phyloP scores from a whole-genome alignment of 768 basidiomycete genomes.

The Xanthoconium purpureum region DNA sequence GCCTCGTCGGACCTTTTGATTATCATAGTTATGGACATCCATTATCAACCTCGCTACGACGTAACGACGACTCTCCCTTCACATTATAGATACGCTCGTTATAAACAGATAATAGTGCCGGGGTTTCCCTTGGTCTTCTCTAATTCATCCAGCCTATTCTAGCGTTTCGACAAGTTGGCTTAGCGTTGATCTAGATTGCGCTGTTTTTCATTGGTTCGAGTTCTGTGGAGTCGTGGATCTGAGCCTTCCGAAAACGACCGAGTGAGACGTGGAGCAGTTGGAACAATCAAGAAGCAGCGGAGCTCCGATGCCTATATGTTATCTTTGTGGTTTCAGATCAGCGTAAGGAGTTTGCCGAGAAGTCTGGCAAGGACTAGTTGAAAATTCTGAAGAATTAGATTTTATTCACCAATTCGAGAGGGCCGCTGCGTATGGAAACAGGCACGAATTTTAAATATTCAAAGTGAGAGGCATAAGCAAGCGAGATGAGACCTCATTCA shows the following conservation, averaged over 20 bases:
- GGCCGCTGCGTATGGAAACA: background rate
- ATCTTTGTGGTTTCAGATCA: background rate
- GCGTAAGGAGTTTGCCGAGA: background rate
- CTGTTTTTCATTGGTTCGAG: background rate
- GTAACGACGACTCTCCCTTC: slow-evolving; percentile 21
- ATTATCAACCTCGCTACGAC: slow-evolving; percentile 5
- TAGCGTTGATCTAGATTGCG: slow-evolving; percentile 8
- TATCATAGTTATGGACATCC: background rate
- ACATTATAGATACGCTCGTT: slow-evolving; percentile 10
- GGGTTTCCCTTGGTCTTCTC: background rate
- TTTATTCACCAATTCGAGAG: background rate
- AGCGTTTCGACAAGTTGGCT: slow-evolving; percentile 5
- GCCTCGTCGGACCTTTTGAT: background rate
- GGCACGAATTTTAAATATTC: background rate
- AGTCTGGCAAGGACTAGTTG: too few relatives aligned
- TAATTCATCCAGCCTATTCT: slow-evolving; percentile 16
- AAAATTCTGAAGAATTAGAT: background rate
- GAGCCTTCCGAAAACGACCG: background rate
- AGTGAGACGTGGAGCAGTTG: background rate
- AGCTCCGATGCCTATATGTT: background rate
- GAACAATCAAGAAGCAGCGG: background rate
- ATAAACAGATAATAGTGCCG: slow-evolving; percentile 1
- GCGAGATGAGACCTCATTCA: slow-evolving; percentile 21
- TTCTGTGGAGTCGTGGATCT: background rate
- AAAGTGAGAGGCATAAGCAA: background rate